phyloP scores from a whole-genome alignment of 1,284 basidiomycete species.

The Microbotryum violaceum region DNA sequence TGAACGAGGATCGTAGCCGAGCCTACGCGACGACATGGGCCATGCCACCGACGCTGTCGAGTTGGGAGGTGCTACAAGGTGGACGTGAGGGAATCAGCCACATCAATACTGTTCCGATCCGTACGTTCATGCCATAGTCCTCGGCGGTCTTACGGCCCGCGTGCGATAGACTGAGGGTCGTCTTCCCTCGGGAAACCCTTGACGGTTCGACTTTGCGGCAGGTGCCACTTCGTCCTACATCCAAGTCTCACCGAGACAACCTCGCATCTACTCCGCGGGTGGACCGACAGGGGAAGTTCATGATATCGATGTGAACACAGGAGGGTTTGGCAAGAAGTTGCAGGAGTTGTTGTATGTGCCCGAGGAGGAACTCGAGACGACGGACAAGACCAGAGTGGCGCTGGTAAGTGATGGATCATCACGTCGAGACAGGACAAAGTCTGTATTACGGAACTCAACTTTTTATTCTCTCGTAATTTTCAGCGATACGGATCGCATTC shows the following conservation, averaged over 20 bases:
- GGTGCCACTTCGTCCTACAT: slow-evolving; percentile 37
- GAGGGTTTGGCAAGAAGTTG: slow-evolving; percentile 30
- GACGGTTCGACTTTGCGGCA: slow-evolving; percentile 1
- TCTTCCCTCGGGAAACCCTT: background rate
- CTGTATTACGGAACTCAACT: background rate
- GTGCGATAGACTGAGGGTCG: background rate
- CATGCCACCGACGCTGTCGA: slow-evolving; percentile 30
- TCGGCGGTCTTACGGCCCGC: background rate
- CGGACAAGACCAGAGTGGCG: slow-evolving; percentile 35
- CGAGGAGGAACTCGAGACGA: slow-evolving; percentile 22
- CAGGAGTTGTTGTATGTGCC: slow-evolving; percentile 33
- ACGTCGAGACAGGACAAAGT: background rate
- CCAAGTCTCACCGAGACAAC: slow-evolving; percentile 30
- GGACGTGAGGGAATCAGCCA: slow-evolving; percentile 18
- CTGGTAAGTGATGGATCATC: slow-evolving; percentile 11
- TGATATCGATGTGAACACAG: slow-evolving; percentile 13
- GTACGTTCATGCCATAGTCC: slow-evolving; percentile 16
- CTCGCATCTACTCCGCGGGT: slow-evolving; percentile 41
- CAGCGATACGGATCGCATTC: slow-evolving; percentile 34
- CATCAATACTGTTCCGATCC: slow-evolving; percentile 34
- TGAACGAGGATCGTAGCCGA: slow-evolving; percentile 25
- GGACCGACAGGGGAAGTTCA: slow-evolving; percentile 41
- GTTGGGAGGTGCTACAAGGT: slow-evolving; percentile 30
- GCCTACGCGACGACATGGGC: slow-evolving; percentile 39
- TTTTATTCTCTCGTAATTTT: background rate